These are phyloP conservation scores for Tricholoma flavovirens DNA, from an alignment of 768 basidiomycete species.

Conservation along the genomic window DNA sequence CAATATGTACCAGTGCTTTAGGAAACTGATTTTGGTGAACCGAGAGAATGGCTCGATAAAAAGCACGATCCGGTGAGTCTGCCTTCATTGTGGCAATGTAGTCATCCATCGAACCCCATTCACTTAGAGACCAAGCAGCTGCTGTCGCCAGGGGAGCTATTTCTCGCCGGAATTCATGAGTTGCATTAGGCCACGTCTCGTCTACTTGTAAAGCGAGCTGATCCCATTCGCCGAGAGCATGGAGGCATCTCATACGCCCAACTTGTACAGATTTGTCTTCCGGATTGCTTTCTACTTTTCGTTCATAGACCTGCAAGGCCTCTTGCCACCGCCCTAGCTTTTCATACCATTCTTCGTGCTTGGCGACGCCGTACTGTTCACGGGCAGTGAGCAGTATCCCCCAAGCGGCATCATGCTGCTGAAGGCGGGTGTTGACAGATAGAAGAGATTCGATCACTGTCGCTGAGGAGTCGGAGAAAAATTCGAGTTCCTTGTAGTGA, in stretches of 20 bases:
- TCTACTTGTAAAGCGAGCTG: constrained; percentile 80
- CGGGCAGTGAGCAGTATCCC: constrained; percentile 89
- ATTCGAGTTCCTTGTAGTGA: constrained; percentile 98
- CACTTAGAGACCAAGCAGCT: constrained; percentile 92
- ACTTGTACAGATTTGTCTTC: constrained; percentile 71
- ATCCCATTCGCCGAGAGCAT: constrained; percentile 98
- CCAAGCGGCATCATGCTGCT: constrained; percentile 98
- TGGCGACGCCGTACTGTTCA: constrained; percentile 83
- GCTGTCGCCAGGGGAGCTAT: constrained; percentile 97
- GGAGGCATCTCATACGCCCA: constrained; percentile 92
- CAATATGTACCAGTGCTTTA: constrained; percentile 84
- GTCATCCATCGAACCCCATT: constrained; percentile 98
- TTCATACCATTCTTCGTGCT: constrained; percentile 99
- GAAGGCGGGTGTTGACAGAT: constrained; percentile 92
- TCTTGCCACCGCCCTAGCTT: constrained; percentile 95
- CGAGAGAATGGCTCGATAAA: constrained; percentile 92
- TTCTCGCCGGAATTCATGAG: constrained; percentile 76
- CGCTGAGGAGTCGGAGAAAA: constrained; percentile 86
- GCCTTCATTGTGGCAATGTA: constrained; percentile 91
- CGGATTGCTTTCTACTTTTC: constrained; percentile 70
- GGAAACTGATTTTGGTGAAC: constrained; percentile 96
- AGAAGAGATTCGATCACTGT: constrained; percentile 92
- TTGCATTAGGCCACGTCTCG: constrained; percentile 80
- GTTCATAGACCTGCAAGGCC: constrained; percentile 80
- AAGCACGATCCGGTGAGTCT: constrained; percentile 90